Conservation (phyloP, 75 land plant genomes). For the Selaginella tamariscina region DNA sequence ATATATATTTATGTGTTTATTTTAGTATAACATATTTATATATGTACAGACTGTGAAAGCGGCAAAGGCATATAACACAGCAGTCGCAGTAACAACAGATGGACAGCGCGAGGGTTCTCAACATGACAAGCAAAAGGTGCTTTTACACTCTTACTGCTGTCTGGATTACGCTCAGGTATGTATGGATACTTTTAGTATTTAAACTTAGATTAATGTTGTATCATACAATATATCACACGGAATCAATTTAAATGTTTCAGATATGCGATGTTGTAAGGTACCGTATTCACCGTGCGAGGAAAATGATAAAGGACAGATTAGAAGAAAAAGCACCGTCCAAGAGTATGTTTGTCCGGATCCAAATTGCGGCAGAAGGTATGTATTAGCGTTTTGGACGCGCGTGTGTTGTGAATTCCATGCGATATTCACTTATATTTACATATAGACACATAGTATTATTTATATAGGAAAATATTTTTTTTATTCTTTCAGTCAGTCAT, state of each 20-base stretch:
- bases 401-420: too few relatives aligned
- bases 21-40: too few relatives aligned
- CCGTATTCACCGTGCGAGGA: constrained; percentile 77
- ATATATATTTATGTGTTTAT: too few relatives aligned
- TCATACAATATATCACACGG: background rate
- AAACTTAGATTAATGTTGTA: background rate
- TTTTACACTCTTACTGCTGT: constrained; percentile 92
- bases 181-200: background rate
- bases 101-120: constrained; percentile 47
- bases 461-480: too few relatives aligned
- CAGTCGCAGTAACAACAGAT: constrained; percentile 67
- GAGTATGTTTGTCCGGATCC: constrained; percentile 69
- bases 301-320: constrained; percentile 82
- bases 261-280: constrained; percentile 88
- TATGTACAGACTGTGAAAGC: constrained; percentile 72
- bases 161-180: constrained; percentile 90
- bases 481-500: too few relatives aligned
- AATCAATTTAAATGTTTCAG: constrained; percentile 23
- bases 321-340: constrained; percentile 85
- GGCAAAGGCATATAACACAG: constrained; percentile 73
- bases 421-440: too few relatives aligned
- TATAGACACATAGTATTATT: too few relatives aligned
- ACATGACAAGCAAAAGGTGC: constrained; percentile 77
- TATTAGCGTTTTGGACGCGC: too few relatives aligned
- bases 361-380: constrained; percentile 60